phyloP scores from a whole-genome alignment of 2,329 filamentous ascomycete genomes.

The Ascochyta viciae-villosae region DNA sequence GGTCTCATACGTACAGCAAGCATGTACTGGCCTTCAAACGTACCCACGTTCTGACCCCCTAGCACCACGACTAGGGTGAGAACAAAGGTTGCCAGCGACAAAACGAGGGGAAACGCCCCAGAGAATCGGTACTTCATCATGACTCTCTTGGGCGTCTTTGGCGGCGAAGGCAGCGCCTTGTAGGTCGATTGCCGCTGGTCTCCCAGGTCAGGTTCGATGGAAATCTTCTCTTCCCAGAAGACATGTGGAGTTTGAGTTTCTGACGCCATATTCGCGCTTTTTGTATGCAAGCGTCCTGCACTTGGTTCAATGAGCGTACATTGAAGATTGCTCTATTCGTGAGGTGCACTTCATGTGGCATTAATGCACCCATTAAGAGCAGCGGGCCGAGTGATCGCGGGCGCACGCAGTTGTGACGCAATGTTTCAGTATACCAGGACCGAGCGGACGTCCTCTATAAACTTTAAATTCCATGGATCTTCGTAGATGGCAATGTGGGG shows the following conservation, averaged over 20 bases:
- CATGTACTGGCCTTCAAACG: conserved; percentile 26
- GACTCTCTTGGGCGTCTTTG: conserved; percentile 27
- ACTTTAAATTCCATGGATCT: conserved; percentile 1
- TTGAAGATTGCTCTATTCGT: too few species aligned
- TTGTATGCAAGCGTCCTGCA: background rate
- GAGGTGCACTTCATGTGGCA: background rate
- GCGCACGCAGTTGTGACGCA: conserved; percentile 5
- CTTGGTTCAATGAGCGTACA: background rate
- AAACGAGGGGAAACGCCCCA: conserved; percentile 21
- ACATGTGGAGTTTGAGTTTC: background rate
- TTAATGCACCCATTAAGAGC: background rate
- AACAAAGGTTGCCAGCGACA: conserved; percentile 23
- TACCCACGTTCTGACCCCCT: conserved; percentile 20
- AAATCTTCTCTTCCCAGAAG: conserved; percentile 21
- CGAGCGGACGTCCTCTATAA: background rate
- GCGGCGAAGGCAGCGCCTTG: conserved; percentile 27
- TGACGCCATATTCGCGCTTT: conserved; percentile 1
- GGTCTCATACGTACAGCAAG: conserved; percentile 22
- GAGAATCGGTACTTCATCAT: conserved; percentile 33
- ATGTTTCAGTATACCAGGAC: conserved; percentile 1
- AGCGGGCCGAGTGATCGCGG: background rate
- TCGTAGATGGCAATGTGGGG: background rate
- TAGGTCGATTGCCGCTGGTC: conserved; percentile 28
- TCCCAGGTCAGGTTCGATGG: conserved; percentile 30
- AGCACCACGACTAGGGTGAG: conserved; percentile 28